Percentiles rank a stretch among this genome's conserved stretches.
Conservation (phyloP, 305 asterid species). For the Rubia peregrina region DNA sequence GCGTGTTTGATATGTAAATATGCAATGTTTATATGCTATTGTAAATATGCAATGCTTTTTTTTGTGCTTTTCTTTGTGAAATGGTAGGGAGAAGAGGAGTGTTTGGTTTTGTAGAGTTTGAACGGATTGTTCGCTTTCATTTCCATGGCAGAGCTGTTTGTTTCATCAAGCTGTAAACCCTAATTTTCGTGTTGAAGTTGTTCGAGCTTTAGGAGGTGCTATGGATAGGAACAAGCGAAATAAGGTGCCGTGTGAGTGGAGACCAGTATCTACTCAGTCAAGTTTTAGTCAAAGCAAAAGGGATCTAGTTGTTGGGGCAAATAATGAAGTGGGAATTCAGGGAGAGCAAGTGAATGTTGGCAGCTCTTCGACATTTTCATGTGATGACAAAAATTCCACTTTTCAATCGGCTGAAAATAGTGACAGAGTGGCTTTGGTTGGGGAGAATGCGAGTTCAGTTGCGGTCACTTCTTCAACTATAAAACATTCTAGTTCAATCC, state of each 20-base stretch:
- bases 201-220: constrained; percentile 21
- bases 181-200: constrained; percentile 26
- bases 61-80: neutral
- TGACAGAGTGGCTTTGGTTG: constrained; percentile 20
- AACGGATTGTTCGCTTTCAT: constrained; percentile 6
- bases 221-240: constrained; percentile 27
- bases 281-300: constrained; percentile 27
- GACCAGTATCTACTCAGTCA: constrained; percentile 52
- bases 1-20: neutral
- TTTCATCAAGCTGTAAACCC: constrained; percentile 30
- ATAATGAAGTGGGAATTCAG: constrained; percentile 23
- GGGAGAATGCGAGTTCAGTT: constrained; percentile 36
- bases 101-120: neutral
- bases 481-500: constrained; percentile 47
- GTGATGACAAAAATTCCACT: constrained; percentile 20
- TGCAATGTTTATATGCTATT: neutral
- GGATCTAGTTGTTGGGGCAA: constrained; percentile 17
- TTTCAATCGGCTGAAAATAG: constrained; percentile 13
- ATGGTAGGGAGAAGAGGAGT: neutral
- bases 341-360: constrained; percentile 23
- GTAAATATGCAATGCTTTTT: too few species aligned
- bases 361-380: constrained; percentile 23
- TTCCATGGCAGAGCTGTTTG: constrained; percentile 30
- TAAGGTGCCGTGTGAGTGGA: constrained; percentile 39
- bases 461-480: constrained; percentile 16